Evolutionary conservation across 345 rosid species (phyloP).

Genomic region (Eucalyptus marginata): DNA sequence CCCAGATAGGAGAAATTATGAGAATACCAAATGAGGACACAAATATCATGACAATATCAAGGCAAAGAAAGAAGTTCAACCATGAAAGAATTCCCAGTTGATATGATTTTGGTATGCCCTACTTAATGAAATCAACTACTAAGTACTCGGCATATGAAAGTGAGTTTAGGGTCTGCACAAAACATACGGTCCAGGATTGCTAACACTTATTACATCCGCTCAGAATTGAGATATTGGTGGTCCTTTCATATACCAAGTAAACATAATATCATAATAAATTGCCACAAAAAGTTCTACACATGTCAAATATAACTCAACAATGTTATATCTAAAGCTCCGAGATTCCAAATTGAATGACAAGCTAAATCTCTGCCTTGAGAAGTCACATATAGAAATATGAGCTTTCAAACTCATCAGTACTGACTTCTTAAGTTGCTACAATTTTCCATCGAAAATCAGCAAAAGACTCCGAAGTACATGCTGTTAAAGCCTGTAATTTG

Average conservation of each 20-base stretch:
- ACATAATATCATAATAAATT: not conserved
- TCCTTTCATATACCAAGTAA: not conserved
- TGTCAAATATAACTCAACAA: not conserved
- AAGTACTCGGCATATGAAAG: not conserved
- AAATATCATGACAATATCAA: not conserved
- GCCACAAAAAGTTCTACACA: not conserved
- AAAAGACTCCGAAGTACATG: not conserved
- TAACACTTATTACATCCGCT: not conserved
- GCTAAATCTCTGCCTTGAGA: not conserved
- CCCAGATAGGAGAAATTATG: not conserved
- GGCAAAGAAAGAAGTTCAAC: not conserved
- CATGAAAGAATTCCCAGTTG: not conserved
- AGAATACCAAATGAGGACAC: not conserved
- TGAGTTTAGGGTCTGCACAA: not conserved
- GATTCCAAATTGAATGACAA: not conserved
- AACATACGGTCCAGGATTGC: not conserved
- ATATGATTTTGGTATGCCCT: not conserved
- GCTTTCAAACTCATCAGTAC: not conserved
- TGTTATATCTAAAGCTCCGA: not conserved
- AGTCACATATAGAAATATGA: not conserved
- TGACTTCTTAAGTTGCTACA: not conserved
- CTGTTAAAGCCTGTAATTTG: not conserved
- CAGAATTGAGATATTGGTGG: not conserved
- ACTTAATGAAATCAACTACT: not conserved
- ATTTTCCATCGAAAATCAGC: not conserved